phyloP scores from a whole-genome alignment of 805 yeast genomes.

The Zygotorulaspora chibaensis region DNA sequence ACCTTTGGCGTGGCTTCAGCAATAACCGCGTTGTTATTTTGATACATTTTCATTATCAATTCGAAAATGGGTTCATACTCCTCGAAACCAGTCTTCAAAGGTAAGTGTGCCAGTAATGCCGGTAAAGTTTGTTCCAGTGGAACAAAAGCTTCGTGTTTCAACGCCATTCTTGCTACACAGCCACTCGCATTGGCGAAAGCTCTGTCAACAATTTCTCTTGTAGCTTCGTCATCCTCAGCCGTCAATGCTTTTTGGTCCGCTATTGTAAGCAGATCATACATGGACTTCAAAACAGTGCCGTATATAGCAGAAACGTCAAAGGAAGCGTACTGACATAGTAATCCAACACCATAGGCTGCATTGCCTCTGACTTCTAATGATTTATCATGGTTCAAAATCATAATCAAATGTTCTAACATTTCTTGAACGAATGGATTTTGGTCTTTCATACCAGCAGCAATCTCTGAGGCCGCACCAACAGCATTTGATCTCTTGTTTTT shows the following conservation, averaged over 20 bases:
- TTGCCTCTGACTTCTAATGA: conserved; percentile 88
- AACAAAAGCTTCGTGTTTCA: conserved; percentile 64
- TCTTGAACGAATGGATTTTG: conserved; percentile 64
- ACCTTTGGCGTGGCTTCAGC: conserved; percentile 54
- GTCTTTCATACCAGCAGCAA: conserved; percentile 67
- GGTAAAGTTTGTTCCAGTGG: conserved; percentile 79
- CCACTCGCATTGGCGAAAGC: conserved; percentile 94
- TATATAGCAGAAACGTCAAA: conserved; percentile 59
- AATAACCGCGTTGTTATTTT: conserved; percentile 52
- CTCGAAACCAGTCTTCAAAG: conserved; percentile 82
- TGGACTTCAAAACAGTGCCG: conserved; percentile 60
- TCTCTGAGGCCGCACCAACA: conserved; percentile 88
- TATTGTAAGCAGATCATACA: conserved; percentile 69
- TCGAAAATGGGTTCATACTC: conserved; percentile 90
- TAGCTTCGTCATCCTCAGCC: conserved; percentile 61
- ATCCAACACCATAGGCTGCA: conserved; percentile 94
- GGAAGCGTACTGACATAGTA: conserved; percentile 49
- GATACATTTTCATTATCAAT: conserved; percentile 68
- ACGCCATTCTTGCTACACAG: conserved; percentile 88
- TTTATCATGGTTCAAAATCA: conserved; percentile 66
- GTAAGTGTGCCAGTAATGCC: conserved; percentile 68
- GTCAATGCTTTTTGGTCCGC: conserved; percentile 65
- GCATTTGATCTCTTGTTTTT: conserved; percentile 75
- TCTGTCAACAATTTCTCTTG: conserved; percentile 73
- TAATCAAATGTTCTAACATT: conserved; percentile 63